phyloP scores from a whole-genome alignment of 805 yeast genomes.

The Kazachstania taianensis region DNA sequence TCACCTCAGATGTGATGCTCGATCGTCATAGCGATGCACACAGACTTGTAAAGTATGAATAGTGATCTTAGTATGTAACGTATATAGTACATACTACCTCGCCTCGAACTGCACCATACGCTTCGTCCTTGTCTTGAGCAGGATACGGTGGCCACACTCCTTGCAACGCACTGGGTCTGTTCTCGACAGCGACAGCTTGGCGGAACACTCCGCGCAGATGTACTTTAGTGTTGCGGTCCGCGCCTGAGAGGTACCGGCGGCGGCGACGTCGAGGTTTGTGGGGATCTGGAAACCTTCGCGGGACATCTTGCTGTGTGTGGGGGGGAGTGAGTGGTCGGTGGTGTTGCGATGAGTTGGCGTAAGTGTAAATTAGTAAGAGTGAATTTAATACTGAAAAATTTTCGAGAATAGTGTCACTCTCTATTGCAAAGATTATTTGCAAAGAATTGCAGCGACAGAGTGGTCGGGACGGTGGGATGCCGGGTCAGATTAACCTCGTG shows the following conservation, averaged over 20 bases:
- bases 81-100: no score
- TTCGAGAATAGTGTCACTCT: constrained; percentile 66
- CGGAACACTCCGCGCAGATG: constrained; percentile 94
- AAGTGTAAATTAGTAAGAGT: constrained; percentile 51
- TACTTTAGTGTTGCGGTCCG: constrained; percentile 81
- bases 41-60: no score
- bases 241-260: constrained; percentile 61
- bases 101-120: constrained; percentile 91
- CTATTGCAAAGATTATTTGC: constrained; percentile 99
- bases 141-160: constrained; percentile 96
- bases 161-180: constrained; percentile 97
- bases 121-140: constrained; percentile 94
- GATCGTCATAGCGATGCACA: no score
- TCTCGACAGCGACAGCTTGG: constrained; percentile 75
- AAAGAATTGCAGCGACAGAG: no score
- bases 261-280: constrained; percentile 73
- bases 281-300: constrained; percentile 89
- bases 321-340: no score
- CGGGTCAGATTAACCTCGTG: no score
- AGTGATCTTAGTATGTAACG: no score
- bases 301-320: constrained; percentile 30
- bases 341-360: constrained; percentile 86
- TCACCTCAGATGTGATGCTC: no score
- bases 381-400: constrained; percentile 50
- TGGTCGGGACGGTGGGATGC: no score